A percentile compares a stretch with the other conserved stretches of the same genome.
Evolutionary conservation across 208 protist species (phyloP).

Genomic region (Leishmania tarentolae): DNA sequence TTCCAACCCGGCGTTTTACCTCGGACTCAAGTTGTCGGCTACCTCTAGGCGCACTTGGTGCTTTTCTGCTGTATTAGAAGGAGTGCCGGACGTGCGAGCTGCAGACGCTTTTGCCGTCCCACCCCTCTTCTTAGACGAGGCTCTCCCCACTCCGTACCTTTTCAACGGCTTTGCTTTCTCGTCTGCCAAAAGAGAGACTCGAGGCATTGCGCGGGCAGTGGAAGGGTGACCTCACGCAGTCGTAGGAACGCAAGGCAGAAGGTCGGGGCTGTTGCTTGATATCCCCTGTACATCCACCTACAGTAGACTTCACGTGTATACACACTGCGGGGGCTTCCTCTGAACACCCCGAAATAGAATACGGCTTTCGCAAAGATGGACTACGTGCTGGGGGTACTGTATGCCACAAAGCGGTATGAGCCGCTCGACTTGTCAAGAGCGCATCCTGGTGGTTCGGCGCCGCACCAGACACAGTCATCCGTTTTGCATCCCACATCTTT

Average conservation of each 20-base stretch:
- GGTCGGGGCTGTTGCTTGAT: not conserved
- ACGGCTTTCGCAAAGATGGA: constrained; percentile 26
- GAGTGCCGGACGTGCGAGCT: not conserved
- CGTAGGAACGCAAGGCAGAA: not conserved
- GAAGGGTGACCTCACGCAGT: not conserved
- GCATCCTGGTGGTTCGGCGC: not conserved
- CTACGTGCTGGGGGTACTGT: constrained; percentile 42
- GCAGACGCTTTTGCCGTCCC: not conserved
- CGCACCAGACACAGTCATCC: not conserved
- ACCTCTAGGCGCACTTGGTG: not conserved
- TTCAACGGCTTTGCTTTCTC: not conserved
- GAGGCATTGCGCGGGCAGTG: not conserved
- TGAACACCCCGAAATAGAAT: not conserved
- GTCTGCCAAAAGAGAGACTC: not conserved
- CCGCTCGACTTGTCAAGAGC: constrained; percentile 19
- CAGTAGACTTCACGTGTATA: not conserved
- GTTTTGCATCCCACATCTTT: not conserved
- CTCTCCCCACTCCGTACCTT: not conserved
- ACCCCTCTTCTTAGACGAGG: not conserved
- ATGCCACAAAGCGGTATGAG: constrained; percentile 49
- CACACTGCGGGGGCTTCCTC: not conserved
- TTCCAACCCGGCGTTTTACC: not conserved
- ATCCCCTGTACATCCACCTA: not conserved
- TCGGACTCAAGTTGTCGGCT: no score
- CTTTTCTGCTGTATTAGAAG: not conserved